Conservation (phyloP, 2,329 filamentous ascomycete species). For the Arthroderma uncinatum region DNA sequence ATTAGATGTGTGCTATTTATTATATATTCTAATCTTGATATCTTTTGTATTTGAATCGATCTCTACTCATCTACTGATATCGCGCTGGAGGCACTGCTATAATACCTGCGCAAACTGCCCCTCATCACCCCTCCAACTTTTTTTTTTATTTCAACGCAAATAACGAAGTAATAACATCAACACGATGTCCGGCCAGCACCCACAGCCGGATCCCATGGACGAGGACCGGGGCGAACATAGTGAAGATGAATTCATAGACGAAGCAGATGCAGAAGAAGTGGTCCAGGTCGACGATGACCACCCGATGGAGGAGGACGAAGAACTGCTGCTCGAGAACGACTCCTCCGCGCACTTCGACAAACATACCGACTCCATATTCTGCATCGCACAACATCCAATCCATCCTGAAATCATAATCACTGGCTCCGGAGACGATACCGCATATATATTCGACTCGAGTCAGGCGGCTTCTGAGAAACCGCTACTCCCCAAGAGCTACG, state of each 20-base stretch:
- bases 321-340: constrained; percentile 80
- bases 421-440: constrained; percentile 74
- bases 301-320: constrained; percentile 49
- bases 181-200: background rate
- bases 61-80: background rate
- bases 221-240: background rate
- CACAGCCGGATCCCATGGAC: background rate
- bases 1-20: background rate
- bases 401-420: constrained; percentile 71
- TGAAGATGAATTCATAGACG: constrained; percentile 61
- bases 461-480: constrained; percentile 47
- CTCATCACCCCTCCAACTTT: background rate
- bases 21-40: background rate
- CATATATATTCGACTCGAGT: constrained; percentile 72
- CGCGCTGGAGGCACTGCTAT: background rate
- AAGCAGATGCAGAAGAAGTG: constrained; percentile 69
- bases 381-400: constrained; percentile 83
- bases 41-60: no score
- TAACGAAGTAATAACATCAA: background rate
- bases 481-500: constrained; percentile 65
- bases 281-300: constrained; percentile 59
- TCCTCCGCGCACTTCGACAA: constrained; percentile 83
- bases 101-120: background rate
- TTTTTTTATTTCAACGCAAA: background rate
- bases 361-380: constrained; percentile 85